Conservation (phyloP, 495 filamentous ascomycete genomes). For the Hypoxylon lenormandii region DNA sequence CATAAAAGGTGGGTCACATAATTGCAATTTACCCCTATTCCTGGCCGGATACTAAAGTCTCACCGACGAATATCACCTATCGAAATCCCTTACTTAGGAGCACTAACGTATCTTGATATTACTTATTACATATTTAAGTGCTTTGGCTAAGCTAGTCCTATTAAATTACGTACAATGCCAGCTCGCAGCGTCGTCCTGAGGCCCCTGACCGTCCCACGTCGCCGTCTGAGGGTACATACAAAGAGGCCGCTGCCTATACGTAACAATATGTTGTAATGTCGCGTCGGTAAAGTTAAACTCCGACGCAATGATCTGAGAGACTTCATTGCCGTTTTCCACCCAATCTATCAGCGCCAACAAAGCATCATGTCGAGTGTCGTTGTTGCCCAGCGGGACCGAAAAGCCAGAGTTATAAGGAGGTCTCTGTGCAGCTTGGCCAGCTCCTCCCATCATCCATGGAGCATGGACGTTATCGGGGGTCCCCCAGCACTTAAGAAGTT, state of each 20-base stretch:
- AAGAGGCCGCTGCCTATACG: constrained; percentile 57
- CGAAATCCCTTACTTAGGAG: neutral
- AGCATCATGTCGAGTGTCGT: constrained; percentile 60
- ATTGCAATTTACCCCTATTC: neutral
- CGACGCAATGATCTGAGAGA: constrained; percentile 57
- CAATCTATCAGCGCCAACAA: constrained; percentile 64
- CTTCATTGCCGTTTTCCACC: constrained; percentile 61
- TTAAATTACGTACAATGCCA: constrained; percentile 41
- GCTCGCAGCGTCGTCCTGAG: constrained; percentile 43
- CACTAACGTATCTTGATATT: neutral
- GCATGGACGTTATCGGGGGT: constrained; percentile 52
- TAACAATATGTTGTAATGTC: constrained; percentile 43
- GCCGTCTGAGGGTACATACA: constrained; percentile 57
- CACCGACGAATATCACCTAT: no score
- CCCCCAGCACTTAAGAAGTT: no score
- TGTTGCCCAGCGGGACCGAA: constrained; percentile 56
- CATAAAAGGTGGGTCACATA: no score
- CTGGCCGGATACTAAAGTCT: no score
- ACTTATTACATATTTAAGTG: neutral
- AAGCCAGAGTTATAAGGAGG: constrained; percentile 44
- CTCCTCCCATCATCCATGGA: constrained; percentile 61
- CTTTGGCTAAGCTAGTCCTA: neutral
- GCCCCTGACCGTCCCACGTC: constrained; percentile 33
- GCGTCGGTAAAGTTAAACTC: constrained; percentile 53
- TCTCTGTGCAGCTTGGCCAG: constrained; percentile 52